These are phyloP conservation scores for Jatropha multifida DNA, from an alignment of 441 rosid genomes.

Conservation along the genomic window DNA sequence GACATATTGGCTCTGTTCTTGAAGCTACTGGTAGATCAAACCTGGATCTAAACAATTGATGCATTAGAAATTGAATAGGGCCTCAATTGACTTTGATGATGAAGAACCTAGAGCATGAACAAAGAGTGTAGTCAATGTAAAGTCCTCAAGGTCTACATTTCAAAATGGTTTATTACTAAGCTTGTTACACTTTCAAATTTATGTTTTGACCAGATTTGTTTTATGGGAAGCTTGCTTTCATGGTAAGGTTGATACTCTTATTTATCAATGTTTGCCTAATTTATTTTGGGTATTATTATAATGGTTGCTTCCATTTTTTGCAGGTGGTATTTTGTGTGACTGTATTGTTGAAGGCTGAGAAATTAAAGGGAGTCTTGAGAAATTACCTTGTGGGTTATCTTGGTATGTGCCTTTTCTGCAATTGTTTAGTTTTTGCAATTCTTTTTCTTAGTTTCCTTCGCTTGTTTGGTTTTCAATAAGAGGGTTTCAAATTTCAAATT, in stretches of 20 bases:
- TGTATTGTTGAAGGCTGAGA: not conserved
- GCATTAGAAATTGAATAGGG: not conserved
- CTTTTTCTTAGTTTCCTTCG: not conserved
- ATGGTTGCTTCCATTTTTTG: not conserved
- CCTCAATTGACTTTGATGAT: not conserved
- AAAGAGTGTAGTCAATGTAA: not conserved
- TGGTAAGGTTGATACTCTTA: not conserved
- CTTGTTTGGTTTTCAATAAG: no score
- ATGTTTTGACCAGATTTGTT: not conserved
- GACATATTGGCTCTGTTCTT: slow-evolving; percentile 12
- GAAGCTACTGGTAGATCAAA: not conserved
- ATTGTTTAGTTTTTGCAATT: not conserved
- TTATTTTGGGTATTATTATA: not conserved
- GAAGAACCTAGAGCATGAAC: not conserved
- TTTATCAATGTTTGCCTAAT: not conserved
- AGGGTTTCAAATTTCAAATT: no score
- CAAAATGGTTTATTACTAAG: not conserved
- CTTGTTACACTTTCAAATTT: slow-evolving; percentile 3
- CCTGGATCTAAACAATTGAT: not conserved
- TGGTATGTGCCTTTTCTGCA: not conserved
- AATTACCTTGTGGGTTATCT: not conserved
- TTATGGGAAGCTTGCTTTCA: not conserved
- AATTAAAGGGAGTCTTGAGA: not conserved
- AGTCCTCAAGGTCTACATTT: slow-evolving; percentile 8
- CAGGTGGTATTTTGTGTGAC: not conserved